A percentile compares a stretch with the other conserved stretches of the same genome.
Conservation (phyloP, 345 rosid genomes). For the Eucalyptus pumila region DNA sequence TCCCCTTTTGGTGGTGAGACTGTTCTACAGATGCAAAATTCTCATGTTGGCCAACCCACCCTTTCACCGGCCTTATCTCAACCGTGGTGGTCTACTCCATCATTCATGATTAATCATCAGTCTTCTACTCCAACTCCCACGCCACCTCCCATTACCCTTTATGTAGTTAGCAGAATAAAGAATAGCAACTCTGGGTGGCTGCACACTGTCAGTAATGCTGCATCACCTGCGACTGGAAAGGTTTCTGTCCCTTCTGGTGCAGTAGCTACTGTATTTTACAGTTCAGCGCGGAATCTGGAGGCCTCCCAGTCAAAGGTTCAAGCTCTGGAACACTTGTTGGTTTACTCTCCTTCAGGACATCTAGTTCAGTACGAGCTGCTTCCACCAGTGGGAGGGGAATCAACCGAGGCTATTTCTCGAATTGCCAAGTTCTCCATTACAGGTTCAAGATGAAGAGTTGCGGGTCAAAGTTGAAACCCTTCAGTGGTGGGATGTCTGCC, state of each 20-base stretch:
- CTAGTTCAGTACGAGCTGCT: constrained; percentile 80
- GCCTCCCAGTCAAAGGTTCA: constrained; percentile 25
- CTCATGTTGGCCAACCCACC: constrained; percentile 56
- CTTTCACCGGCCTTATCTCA: constrained; percentile 53
- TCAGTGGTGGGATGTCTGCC: constrained; percentile 97
- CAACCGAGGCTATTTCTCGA: constrained; percentile 37
- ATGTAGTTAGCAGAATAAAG: constrained; percentile 88
- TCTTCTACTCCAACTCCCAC: constrained; percentile 30
- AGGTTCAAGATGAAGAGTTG: constrained; percentile 67
- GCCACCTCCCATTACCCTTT: constrained; percentile 57
- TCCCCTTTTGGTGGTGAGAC: constrained; percentile 96
- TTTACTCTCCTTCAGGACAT: constrained; percentile 87
- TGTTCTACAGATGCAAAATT: constrained; percentile 62
- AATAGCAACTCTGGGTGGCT: constrained; percentile 58
- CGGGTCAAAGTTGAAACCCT: constrained; percentile 69
- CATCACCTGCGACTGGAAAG: constrained; percentile 67
- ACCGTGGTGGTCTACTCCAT: constrained; percentile 92
- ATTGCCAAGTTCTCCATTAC: constrained; percentile 29
- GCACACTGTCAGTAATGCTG: constrained; percentile 61
- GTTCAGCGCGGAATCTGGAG: constrained; percentile 28
- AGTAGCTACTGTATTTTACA: constrained; percentile 67
- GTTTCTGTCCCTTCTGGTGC: constrained; percentile 75
- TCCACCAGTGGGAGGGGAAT: constrained; percentile 60
- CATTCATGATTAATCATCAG: constrained; percentile 45
- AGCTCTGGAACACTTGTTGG: constrained; percentile 72